Base-by-base conservation (phyloP, 768 basidiomycete genomes). In the Collybia sp. region DNA sequence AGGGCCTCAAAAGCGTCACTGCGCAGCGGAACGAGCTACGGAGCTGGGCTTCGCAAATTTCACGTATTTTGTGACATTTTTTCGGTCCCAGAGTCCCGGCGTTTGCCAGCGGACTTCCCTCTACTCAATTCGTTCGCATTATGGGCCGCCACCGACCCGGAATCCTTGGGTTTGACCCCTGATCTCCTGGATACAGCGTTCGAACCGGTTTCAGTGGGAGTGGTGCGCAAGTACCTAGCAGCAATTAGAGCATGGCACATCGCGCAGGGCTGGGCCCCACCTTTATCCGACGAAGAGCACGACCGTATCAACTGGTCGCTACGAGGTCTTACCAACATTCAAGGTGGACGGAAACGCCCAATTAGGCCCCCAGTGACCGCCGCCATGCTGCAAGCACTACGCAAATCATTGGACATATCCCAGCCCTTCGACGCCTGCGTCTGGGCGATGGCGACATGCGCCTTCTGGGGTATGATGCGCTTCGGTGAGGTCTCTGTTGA, bases 391-490 rank as follows among this genome's bases (percentile, higher is more conserved):
- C 47, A 32, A 1, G 49, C 55, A 0, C 47, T 71, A 1, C 42
- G 49, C 6, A 8, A 31, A 0, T n/a, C 40, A 0, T 60, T 72
- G 0, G 36, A 59, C 20, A 40, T 68, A 0, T 5, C 42, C 0
- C 40, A 62, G 10, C 55, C 67, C 0, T 74, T 73, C 43, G 69
- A 73, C 43, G 68, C 70, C 0, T 69, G 66, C 30, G 42, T 71
- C 1, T 71, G 68, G 68, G 69, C 70, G 0, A 59, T 63, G 38
- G 60, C 59, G 0, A 30, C 46, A 0, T 70, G 61, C 43, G 64
- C 67, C 0, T 73, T 74, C 52, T 73, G 61, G 59, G 69, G 69
- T 1, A 46, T 70, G 43, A 65, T 68, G 62, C 51, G 61, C 0
- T 67, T 71, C 43, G 67, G 70, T 0, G 69, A 74, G 48, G 60